phyloP scores from a whole-genome alignment of 2,329 filamentous ascomycete genomes.

The Trichoderma sp. region DNA sequence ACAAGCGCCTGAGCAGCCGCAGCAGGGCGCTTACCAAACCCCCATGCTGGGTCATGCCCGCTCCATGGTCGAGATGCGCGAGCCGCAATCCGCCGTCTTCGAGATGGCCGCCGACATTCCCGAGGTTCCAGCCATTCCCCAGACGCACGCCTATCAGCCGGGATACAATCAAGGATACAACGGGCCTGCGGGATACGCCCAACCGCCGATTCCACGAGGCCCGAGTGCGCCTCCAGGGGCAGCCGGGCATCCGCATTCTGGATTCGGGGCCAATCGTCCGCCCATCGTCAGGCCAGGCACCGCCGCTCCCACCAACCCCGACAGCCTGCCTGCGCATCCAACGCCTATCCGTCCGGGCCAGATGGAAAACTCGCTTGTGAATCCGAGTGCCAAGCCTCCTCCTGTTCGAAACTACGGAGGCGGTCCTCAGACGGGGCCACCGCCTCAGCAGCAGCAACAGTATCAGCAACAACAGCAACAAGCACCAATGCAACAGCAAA shows the following conservation, averaged over 20 bases:
- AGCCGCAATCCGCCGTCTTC: slow-evolving; percentile 68
- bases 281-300: slow-evolving; percentile 30
- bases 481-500: background rate
- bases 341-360: slow-evolving; percentile 64
- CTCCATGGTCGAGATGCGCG: slow-evolving; percentile 67
- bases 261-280: slow-evolving; percentile 9
- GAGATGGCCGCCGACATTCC: slow-evolving; percentile 70
- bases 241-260: slow-evolving; percentile 24
- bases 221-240: slow-evolving; percentile 39
- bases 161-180: slow-evolving; percentile 28
- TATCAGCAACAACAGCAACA: slow-evolving; percentile 28
- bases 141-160: slow-evolving; percentile 29
- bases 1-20: slow-evolving; percentile 45
- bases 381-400: slow-evolving; percentile 57
- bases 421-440: slow-evolving; percentile 45
- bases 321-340: slow-evolving; percentile 61
- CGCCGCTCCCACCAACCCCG: slow-evolving; percentile 40
- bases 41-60: slow-evolving; percentile 61
- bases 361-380: slow-evolving; percentile 60
- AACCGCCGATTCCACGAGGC: slow-evolving; percentile 34
- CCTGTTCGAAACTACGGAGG: slow-evolving; percentile 59
- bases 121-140: slow-evolving; percentile 53
- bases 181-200: slow-evolving; percentile 32
- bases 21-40: slow-evolving; percentile 52
- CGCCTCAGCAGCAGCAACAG: slow-evolving; percentile 27